These are phyloP conservation scores for Plenodomus tracheiphilus DNA, from an alignment of 2,329 filamentous ascomycete genomes.

Conservation along the genomic window DNA sequence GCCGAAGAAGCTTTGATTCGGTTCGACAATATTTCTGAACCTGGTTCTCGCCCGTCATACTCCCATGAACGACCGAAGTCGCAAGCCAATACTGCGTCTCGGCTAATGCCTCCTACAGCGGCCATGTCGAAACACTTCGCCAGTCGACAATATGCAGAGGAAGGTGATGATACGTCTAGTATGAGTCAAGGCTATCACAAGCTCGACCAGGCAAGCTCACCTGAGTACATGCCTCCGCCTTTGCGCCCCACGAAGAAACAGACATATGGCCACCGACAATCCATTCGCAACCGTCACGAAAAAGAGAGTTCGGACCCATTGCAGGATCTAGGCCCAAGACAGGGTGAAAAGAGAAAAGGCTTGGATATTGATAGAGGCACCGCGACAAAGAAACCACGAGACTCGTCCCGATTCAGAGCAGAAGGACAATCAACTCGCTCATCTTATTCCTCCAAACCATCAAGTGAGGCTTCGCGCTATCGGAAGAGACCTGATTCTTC, in stretches of 20 bases:
- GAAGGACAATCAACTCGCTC: background rate
- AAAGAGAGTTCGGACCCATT: background rate
- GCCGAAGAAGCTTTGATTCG: background rate
- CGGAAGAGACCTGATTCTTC: background rate
- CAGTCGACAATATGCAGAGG: background rate
- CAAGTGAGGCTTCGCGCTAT: background rate
- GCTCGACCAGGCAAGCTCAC: background rate
- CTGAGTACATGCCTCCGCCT: background rate
- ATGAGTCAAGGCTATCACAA: background rate
- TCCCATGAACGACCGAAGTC: constrained; percentile 29
- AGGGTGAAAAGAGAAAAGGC: background rate
- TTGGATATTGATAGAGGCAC: background rate
- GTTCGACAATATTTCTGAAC: background rate
- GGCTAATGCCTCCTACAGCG: constrained; percentile 24
- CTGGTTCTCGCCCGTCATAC: constrained; percentile 6
- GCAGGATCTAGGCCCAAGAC: background rate
- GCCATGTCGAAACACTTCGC: background rate
- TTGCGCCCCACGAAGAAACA: background rate
- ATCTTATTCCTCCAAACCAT: background rate
- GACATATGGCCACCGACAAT: background rate
- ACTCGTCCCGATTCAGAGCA: background rate
- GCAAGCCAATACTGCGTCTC: constrained; percentile 37
- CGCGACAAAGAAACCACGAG: background rate
- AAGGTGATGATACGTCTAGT: background rate
- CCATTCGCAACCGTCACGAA: background rate